Conservation (phyloP, 2,329 filamentous ascomycete species). For the Elsinoe ampelina region DNA sequence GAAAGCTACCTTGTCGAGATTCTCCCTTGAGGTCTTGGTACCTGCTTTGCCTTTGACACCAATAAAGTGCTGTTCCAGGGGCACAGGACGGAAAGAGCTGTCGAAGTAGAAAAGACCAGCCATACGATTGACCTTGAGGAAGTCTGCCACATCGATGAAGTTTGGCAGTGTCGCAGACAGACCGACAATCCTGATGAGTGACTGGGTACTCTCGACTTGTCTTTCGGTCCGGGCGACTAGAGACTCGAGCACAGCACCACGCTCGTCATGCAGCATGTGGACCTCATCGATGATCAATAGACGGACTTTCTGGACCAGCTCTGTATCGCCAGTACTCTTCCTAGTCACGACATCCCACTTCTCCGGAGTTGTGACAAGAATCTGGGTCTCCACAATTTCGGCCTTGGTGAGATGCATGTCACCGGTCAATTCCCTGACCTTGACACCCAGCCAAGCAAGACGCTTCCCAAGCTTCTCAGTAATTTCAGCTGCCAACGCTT, state of each 20-base stretch:
- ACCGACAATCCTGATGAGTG: conserved; percentile 89
- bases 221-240: conserved; percentile 89
- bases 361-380: conserved; percentile 96
- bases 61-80: conserved; percentile 93
- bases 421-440: conserved; percentile 87
- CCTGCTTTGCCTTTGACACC: conserved; percentile 88
- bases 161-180: conserved; percentile 94
- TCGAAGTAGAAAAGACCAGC: conserved; percentile 96
- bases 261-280: conserved; percentile 97
- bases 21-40: conserved; percentile 72
- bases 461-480: conserved; percentile 89
- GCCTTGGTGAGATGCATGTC: conserved; percentile 98
- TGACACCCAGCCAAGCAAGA: conserved; percentile 85
- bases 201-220: conserved; percentile 97
- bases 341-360: conserved; percentile 99
- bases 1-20: conserved; percentile 77
- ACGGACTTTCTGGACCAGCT: conserved; percentile 93
- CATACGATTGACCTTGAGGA: conserved; percentile 88
- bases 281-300: conserved; percentile 97
- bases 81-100: conserved; percentile 87
- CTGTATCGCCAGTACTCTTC: conserved; percentile 94
- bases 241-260: conserved; percentile 90
- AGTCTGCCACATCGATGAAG: conserved; percentile 93
- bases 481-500: conserved; percentile 90
- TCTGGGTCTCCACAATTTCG: conserved; percentile 91